Evolutionary conservation across 2,329 filamentous ascomycete genomes (phyloP).

Genomic region (Exophiala sp.): DNA sequence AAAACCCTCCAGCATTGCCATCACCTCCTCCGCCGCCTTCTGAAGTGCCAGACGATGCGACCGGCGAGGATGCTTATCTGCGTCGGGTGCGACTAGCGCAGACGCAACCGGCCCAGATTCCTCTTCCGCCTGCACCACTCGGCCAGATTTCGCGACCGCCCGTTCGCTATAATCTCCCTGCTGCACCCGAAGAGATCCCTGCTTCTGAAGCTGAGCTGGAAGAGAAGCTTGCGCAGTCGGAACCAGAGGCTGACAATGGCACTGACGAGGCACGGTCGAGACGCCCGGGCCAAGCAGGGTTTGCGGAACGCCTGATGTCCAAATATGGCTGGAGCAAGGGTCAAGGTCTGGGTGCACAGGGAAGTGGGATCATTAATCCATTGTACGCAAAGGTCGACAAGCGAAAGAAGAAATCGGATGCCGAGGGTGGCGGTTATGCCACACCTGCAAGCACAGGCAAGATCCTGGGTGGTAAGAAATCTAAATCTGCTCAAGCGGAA

Average conservation of each 20-base stretch:
- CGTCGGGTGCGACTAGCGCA: conserved; percentile 56
- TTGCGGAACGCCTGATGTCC: conserved; percentile 79
- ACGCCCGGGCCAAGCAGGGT: conserved; percentile 73
- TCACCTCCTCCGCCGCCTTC: conserved; percentile 36
- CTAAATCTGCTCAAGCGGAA: conserved; percentile 48
- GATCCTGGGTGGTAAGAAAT: conserved; percentile 63
- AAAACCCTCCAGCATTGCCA: conserved; percentile 12
- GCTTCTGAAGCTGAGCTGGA: conserved; percentile 50
- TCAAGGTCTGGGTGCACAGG: conserved; percentile 74
- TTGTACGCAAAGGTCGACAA: conserved; percentile 81
- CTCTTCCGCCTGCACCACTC: conserved; percentile 35
- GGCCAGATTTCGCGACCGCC: conserved; percentile 66
- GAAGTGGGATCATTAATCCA: conserved; percentile 76
- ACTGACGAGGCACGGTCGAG: conserved; percentile 49
- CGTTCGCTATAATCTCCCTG: conserved; percentile 61
- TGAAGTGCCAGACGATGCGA: conserved; percentile 51
- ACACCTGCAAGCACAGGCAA: conserved; percentile 64
- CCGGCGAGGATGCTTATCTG: conserved; percentile 64
- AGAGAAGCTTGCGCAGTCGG: conserved; percentile 37
- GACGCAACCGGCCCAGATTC: conserved; percentile 30
- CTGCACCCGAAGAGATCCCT: conserved; percentile 48
- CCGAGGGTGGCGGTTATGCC: conserved; percentile 71
- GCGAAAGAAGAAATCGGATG: conserved; percentile 69
- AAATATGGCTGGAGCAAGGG: conserved; percentile 94
- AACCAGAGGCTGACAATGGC: conserved; percentile 30